A percentile compares a stretch with the other conserved stretches of the same genome.
phyloP scores from a whole-genome alignment of 345 rosid species.

The Cochlearia excelsa region DNA sequence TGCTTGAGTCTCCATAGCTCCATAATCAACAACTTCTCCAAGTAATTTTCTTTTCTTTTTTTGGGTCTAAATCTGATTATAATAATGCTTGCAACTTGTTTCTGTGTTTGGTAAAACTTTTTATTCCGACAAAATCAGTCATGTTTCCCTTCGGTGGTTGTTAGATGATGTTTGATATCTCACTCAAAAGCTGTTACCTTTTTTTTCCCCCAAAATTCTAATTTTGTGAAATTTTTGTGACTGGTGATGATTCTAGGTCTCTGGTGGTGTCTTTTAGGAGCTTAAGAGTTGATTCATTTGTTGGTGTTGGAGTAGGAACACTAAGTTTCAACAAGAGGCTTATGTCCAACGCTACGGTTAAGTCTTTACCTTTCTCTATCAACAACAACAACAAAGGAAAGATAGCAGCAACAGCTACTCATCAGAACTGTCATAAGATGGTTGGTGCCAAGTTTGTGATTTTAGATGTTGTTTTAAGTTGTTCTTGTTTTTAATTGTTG shows the following conservation, averaged over 20 bases:
- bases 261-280: conserved; percentile 48
- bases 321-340: conserved; percentile 42
- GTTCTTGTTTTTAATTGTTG: neutral
- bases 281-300: conserved; percentile 34
- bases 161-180: conserved; percentile 8
- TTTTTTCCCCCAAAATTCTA: neutral
- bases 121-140: neutral
- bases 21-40: too few species aligned
- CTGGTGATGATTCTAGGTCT: conserved; percentile 27
- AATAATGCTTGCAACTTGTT: too few species aligned
- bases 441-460: conserved; percentile 34
- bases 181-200: conserved; percentile 12
- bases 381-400: conserved; percentile 46
- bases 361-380: conserved; percentile 26
- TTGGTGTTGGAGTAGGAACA: conserved; percentile 34
- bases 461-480: neutral
- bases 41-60: too few species aligned
- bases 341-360: conserved; percentile 34
- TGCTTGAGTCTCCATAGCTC: too few species aligned
- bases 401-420: conserved; percentile 17
- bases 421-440: conserved; percentile 26
- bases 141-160: conserved; percentile 15
- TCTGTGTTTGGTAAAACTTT: neutral
- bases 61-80: too few species aligned
- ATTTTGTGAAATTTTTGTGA: conserved; percentile 4